phyloP scores from a whole-genome alignment of 495 filamentous ascomycete genomes.

The Aspergillus biplanus region DNA sequence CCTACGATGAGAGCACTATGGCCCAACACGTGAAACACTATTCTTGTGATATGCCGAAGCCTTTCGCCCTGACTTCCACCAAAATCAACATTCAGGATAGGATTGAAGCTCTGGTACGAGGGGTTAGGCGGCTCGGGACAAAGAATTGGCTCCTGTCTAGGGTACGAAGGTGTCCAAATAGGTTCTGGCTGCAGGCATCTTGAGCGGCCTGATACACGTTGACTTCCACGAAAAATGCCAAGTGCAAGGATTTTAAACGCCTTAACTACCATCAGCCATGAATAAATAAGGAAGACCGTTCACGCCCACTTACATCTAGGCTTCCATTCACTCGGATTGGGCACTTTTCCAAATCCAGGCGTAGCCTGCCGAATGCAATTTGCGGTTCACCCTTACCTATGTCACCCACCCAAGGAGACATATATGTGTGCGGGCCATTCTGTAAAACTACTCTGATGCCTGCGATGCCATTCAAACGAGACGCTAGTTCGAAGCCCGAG shows the following conservation, averaged over 20 bases:
- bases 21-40: constrained; percentile 1
- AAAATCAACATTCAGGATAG: constrained; percentile 9
- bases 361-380: constrained; percentile 8
- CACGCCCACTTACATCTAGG: constrained; percentile 2
- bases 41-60: constrained; percentile 12
- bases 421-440: not conserved
- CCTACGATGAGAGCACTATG: not conserved
- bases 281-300: not conserved
- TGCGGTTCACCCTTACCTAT: not conserved
- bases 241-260: constrained; percentile 15
- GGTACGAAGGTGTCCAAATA: constrained; percentile 7
- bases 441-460: not conserved
- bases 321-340: not conserved
- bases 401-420: constrained; percentile 1
- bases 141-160: not conserved
- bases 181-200: not conserved
- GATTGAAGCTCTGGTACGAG: not conserved
- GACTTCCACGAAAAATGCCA: not conserved
- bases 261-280: not conserved
- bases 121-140: not conserved
- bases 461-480: not conserved
- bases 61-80: not conserved
- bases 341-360: not conserved
- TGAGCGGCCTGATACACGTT: not conserved
- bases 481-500: not conserved